Conservation (phyloP, 1,139 yeast genomes). For the Torulaspora pretoriensis region DNA sequence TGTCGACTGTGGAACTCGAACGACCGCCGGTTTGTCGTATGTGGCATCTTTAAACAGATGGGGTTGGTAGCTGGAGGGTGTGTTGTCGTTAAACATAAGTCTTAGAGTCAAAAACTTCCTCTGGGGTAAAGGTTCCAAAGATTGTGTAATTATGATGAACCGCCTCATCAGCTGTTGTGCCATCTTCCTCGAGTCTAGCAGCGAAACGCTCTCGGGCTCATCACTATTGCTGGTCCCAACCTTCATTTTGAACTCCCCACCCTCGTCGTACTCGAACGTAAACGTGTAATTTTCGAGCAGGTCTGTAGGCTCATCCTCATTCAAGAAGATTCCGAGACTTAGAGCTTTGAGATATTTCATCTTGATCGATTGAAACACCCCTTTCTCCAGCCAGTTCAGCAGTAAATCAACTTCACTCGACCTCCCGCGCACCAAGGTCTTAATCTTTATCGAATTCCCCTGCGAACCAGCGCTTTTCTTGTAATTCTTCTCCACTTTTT, state of each 20-base stretch:
- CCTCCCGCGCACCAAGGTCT: constrained; percentile 44
- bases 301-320: constrained; percentile 39
- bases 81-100: constrained; percentile 44
- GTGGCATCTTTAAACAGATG: constrained; percentile 45
- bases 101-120: constrained; percentile 45
- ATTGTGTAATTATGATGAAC: constrained; percentile 50
- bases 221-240: constrained; percentile 23
- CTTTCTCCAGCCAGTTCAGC: constrained; percentile 50
- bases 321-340: constrained; percentile 44
- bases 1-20: constrained; percentile 29
- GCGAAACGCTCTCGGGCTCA: constrained; percentile 25
- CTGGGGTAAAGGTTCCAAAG: constrained; percentile 47
- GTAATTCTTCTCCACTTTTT: constrained; percentile 33
- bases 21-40: constrained; percentile 32
- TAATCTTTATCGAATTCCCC: constrained; percentile 41
- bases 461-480: constrained; percentile 27
- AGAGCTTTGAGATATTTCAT: constrained; percentile 43
- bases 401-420: constrained; percentile 44
- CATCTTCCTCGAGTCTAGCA: constrained; percentile 39
- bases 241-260: constrained; percentile 31
- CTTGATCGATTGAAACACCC: constrained; percentile 45
- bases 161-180: constrained; percentile 46
- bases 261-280: constrained; percentile 40
- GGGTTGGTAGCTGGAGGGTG: constrained; percentile 49
- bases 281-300: constrained; percentile 50